phyloP scores from a whole-genome alignment of 202 grass and related monocot species.

The Elaeis oleifera region DNA sequence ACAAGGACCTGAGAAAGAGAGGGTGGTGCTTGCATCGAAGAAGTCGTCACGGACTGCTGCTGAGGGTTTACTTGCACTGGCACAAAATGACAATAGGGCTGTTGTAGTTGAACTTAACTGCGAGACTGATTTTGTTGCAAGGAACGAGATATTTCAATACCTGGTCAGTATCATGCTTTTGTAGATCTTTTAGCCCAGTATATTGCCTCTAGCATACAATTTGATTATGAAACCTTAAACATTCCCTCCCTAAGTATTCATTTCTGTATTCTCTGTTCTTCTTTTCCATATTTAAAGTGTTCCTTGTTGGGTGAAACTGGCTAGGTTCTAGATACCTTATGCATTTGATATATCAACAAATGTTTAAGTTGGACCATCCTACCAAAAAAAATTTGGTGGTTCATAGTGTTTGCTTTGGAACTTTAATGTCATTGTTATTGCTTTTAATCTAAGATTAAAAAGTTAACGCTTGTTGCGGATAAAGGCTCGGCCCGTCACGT shows the following conservation, averaged over 20 bases:
- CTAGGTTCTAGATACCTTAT: no score
- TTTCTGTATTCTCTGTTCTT: no score
- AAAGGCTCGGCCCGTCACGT: no score
- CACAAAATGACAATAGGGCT: slow-evolving; percentile 58
- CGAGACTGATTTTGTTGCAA: slow-evolving; percentile 90
- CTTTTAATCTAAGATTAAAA: background rate
- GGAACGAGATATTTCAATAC: slow-evolving; percentile 81
- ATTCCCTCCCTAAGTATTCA: no score
- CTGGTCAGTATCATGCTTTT: slow-evolving; percentile 36
- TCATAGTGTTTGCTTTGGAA: no score
- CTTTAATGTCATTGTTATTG: no score
- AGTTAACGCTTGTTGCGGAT: no score
- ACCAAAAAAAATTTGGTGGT: no score
- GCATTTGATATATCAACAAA: background rate
- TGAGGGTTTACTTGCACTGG: slow-evolving; percentile 77
- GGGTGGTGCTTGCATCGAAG: slow-evolving; percentile 57
- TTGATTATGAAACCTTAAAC: no score
- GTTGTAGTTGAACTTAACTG: slow-evolving; percentile 82
- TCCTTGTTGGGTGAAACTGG: no score
- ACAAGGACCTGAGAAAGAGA: slow-evolving; percentile 80
- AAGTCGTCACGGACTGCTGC: slow-evolving; percentile 65
- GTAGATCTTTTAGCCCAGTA: background rate
- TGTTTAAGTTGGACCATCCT: background rate
- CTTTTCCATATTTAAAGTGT: no score
- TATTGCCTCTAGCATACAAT: background rate